Base-by-base conservation (phyloP, 2,329 filamentous ascomycete species). In the Aspergillus ustus region DNA sequence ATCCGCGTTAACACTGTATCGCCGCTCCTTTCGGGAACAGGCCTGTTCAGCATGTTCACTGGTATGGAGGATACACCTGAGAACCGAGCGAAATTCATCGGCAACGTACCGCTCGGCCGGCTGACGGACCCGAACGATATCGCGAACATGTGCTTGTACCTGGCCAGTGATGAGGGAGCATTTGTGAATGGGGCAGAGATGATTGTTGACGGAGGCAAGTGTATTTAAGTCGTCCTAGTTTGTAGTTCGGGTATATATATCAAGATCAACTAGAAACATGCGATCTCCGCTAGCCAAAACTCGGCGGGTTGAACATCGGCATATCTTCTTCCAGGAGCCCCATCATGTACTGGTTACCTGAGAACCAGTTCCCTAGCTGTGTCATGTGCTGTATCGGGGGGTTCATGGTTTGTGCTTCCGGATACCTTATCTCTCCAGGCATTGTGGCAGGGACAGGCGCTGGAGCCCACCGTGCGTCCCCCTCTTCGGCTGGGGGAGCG, bases 171-270 rank as follows among this genome's bases (percentile, higher is more conserved):
- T 29, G 90, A 92, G 70, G 88, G 87, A 0, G 82, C 80, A 3
- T 92, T 92, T 68, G 85, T 93, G 64, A 91, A 89, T 0, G 90
- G 90, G 0, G 82, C 88, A n/a, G 89, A 90, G 64, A 78, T 92
- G 63, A 85, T 90, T 57, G 84, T 89, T 48, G 85, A 88, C 75
- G 85, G 85, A 45, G 83, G 83, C 29, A 80, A 78, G 63, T 77
- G 75, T 67, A 72, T 78, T 55, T 78, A 68, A 63, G n/a, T 20
- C 4, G 20, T 15, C 13, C 34, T 22, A 19, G 9, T 22, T 11
- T 28, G 20, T 9, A n/a, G n/a, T 20, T 17, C n/a, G 22, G 44
- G 46, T 50, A 28, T 22, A 28, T 25, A 50, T 50, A 49, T 50
- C 15, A 17, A 11, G 22, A 22, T 15, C 25, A 28, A 28, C 20